These are phyloP conservation scores for Curvularia sp. DNA, from an alignment of 2,329 filamentous ascomycete genomes.

Conservation along the genomic window DNA sequence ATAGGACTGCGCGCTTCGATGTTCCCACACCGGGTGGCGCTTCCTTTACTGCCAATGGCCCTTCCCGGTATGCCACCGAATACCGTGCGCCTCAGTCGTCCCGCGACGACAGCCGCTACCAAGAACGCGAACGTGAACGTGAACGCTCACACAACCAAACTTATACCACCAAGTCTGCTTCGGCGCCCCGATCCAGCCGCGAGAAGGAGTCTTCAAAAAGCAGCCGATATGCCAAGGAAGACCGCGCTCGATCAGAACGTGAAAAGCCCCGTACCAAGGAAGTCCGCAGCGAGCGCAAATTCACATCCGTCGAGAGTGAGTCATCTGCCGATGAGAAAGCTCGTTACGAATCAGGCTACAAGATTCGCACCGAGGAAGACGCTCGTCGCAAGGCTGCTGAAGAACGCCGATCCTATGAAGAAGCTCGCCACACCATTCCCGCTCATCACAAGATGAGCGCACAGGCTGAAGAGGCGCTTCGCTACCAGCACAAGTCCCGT, in stretches of 20 bases:
- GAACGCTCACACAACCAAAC: constrained; percentile 48
- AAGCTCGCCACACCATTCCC: constrained; percentile 26
- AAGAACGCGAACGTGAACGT: constrained; percentile 39
- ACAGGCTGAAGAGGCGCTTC: constrained; percentile 35
- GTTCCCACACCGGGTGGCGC: constrained; percentile 39
- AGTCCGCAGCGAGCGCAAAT: constrained; percentile 49
- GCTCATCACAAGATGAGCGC: constrained; percentile 37
- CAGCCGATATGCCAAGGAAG: constrained; percentile 40
- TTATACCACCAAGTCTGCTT: constrained; percentile 39
- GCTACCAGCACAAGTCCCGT: constrained; percentile 39
- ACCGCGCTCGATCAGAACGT: constrained; percentile 51
- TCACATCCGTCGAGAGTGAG: constrained; percentile 44
- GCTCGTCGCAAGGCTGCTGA: constrained; percentile 37
- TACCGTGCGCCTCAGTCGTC: constrained; percentile 38
- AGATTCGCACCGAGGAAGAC: constrained; percentile 37
- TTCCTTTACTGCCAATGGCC: constrained; percentile 26
- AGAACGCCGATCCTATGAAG: constrained; percentile 41
- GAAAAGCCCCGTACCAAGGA: constrained; percentile 52
- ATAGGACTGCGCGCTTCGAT: constrained; percentile 47
- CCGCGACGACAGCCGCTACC: constrained; percentile 47
- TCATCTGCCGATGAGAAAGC: constrained; percentile 43
- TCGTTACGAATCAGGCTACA: constrained; percentile 42
- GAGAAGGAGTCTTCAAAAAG: constrained; percentile 39
- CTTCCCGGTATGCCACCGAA: constrained; percentile 41
- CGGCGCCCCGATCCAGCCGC: constrained; percentile 35